Evolutionary conservation across 1,139 yeast species (phyloP).

Genomic region (Yamadazyma dendronema): DNA sequence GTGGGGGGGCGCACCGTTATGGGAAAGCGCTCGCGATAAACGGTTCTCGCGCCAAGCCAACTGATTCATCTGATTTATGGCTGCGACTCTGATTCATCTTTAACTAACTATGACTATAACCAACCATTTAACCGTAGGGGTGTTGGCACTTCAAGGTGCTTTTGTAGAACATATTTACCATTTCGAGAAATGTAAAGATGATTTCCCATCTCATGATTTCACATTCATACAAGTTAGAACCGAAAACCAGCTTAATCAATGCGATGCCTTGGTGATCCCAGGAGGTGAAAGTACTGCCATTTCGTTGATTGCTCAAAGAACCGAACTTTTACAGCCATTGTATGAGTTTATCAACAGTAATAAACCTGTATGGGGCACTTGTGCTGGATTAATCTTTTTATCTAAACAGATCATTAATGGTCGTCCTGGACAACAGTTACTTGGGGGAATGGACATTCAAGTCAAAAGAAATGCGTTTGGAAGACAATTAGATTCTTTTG

Average conservation of each 20-base stretch:
- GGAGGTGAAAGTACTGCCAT: constrained; percentile 85
- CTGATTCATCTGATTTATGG: no score
- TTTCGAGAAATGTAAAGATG: constrained; percentile 35
- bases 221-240: constrained; percentile 50
- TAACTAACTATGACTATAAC: neutral
- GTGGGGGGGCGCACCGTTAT: no score
- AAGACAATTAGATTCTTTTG: constrained; percentile 70
- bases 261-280: constrained; percentile 69
- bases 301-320: constrained; percentile 68
- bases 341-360: constrained; percentile 47
- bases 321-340: constrained; percentile 57
- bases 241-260: constrained; percentile 42
- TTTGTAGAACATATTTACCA: constrained; percentile 68
- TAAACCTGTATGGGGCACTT: constrained; percentile 80
- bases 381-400: constrained; percentile 77
- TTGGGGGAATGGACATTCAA: constrained; percentile 66
- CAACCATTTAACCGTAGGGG: constrained; percentile 46
- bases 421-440: constrained; percentile 53
- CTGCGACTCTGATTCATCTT: no score
- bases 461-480: constrained; percentile 80
- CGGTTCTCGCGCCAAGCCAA: no score
- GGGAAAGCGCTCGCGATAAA: neutral
- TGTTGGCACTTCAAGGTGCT: constrained; percentile 80
- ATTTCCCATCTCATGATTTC: constrained; percentile 22
- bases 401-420: constrained; percentile 58